Evolutionary conservation across 2,329 filamentous ascomycete genomes (phyloP), one percentile per base, ranked within the genome.

Genomic region (Fusarium setosum): DNA sequence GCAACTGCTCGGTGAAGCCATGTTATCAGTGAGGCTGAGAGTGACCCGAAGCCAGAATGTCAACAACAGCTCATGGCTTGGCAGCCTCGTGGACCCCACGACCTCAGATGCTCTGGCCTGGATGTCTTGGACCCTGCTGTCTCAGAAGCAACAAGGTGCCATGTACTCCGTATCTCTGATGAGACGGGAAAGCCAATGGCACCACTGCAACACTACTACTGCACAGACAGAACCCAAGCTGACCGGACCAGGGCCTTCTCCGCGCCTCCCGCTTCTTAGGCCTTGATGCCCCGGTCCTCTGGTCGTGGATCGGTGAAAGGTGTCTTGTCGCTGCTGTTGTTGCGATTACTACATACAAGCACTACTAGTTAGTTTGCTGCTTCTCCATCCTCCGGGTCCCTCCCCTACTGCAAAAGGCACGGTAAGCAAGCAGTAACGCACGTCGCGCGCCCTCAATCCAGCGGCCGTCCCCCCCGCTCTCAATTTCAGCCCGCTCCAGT

Each of bases 371-470:
- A n/a, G n/a, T n/a, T n/a, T n/a, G 20, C 50, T 34, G 38, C 38
- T 42, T 17, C 15, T 34, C 29, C 24, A 42, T 37, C 31, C 23
- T 45, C 31, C 11, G 23, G 40, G 40, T 18, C 51, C 31, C 20
- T 35, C 23, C 31, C 51, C 38, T 49, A 49, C 20, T 23, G 29
- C 45, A 20, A 17, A 23, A 51, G 48, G n/a, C n/a, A n/a, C n/a
- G n/a, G 48, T 40, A 51, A 45, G 50, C 38, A 53, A 31, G 49
- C n/a, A 32, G 40, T 35, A 29, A 32, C 38, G 37, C 55, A 53
- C 49, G 37, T 35, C 40, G 37, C 61, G 53, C 69, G 70, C 70
- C 68, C 70, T 72, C 68, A 72, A 72, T 69, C 52, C 52, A 69
- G 68, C 70, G 70, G 70, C 70, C 70, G 70, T 62, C 57, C 60